These are phyloP conservation scores for Penicillium subrubescens DNA, from an alignment of 495 filamentous ascomycete genomes.

Conservation along the genomic window DNA sequence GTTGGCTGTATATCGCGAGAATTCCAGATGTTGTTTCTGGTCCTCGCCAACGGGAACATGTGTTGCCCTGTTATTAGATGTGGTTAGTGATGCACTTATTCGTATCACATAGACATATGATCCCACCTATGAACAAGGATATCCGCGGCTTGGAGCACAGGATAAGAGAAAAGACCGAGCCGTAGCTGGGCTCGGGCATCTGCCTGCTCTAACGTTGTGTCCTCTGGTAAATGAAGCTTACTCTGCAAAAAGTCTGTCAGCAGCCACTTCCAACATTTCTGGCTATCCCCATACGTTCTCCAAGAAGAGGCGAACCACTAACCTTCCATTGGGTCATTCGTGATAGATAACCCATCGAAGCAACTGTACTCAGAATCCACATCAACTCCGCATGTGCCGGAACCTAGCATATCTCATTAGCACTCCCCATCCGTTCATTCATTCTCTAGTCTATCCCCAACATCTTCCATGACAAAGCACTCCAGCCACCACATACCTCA, in stretches of 20 bases:
- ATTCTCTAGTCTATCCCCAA: not conserved
- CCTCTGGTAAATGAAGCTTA: constrained; percentile 64
- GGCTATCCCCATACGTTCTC: not conserved
- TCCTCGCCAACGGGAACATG: constrained; percentile 97
- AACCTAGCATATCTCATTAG: constrained; percentile 50
- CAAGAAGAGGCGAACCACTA: constrained; percentile 14
- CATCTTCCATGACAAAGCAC: not conserved
- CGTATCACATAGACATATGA: not conserved
- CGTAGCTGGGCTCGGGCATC: constrained; percentile 63
- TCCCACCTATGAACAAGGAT: constrained; percentile 79
- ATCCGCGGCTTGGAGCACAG: constrained; percentile 93
- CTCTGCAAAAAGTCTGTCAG: constrained; percentile 49
- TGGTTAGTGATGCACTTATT: constrained; percentile 18
- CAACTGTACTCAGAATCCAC: constrained; percentile 92
- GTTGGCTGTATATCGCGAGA: constrained; percentile 77
- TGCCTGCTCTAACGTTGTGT: constrained; percentile 54
- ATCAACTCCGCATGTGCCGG: constrained; percentile 83
- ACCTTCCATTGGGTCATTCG: constrained; percentile 99
- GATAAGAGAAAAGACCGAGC: constrained; percentile 94
- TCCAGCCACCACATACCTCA: constrained; percentile 43
- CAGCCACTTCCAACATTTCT: not conserved
- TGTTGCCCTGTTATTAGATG: constrained; percentile 59
- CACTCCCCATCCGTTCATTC: not conserved
- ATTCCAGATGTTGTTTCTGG: constrained; percentile 91
- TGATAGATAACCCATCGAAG: constrained; percentile 83